Evolutionary conservation across 2,329 filamentous ascomycete genomes (phyloP).

Genomic region (Penicillium sp.): DNA sequence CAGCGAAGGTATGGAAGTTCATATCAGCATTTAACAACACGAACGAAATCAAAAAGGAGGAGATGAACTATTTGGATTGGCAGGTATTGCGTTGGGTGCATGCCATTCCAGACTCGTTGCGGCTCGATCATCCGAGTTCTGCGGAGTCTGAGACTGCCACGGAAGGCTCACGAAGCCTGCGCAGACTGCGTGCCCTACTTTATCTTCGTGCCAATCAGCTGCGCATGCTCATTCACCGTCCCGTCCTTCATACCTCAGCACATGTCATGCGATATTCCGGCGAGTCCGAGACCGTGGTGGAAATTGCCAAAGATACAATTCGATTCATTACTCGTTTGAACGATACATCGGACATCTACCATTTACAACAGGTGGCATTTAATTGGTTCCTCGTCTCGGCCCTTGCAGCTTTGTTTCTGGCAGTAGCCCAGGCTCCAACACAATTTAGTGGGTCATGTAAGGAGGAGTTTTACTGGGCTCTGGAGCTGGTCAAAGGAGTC

Average conservation of each 20-base stretch:
- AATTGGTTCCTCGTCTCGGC: constrained; percentile 66
- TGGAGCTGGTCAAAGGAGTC: constrained; percentile 62
- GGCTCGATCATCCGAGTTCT: constrained; percentile 57
- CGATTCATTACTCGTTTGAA: constrained; percentile 60
- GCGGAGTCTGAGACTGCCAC: constrained; percentile 43
- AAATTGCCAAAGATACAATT: constrained; percentile 64
- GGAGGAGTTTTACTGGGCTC: constrained; percentile 65
- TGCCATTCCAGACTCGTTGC: constrained; percentile 62
- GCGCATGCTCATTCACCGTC: constrained; percentile 82
- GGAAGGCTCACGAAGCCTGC: constrained; percentile 58
- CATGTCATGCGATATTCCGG: constrained; percentile 73
- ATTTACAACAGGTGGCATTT: constrained; percentile 61
- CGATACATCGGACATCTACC: constrained; percentile 62
- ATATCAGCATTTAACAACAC: constrained; percentile 69
- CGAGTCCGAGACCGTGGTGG: constrained; percentile 67
- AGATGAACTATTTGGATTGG: constrained; percentile 76
- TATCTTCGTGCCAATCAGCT: constrained; percentile 88
- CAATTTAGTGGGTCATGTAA: constrained; percentile 58
- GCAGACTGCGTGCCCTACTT: constrained; percentile 76
- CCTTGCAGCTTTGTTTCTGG: constrained; percentile 62
- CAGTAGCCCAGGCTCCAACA: constrained; percentile 61
- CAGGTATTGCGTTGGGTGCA: constrained; percentile 84
- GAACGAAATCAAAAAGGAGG: constrained; percentile 66
- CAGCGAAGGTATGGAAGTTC: constrained; percentile 80
- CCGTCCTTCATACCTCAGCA: constrained; percentile 70